Evolutionary conservation across 495 filamentous ascomycete species (phyloP), one percentile per base, ranked within the genome.

Genomic region (Aeminium ludgeri): DNA sequence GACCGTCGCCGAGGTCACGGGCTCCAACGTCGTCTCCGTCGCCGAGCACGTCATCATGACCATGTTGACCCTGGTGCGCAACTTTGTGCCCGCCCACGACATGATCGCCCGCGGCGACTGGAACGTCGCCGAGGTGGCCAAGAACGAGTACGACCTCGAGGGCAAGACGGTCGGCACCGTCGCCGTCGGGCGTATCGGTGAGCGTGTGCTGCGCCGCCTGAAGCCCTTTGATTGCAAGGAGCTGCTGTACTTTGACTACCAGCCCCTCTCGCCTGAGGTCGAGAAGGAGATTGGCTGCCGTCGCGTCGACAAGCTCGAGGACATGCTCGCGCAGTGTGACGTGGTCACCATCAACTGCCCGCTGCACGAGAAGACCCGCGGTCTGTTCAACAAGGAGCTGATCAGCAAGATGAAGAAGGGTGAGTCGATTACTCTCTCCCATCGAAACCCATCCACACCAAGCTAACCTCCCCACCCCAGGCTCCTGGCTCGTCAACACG

Each of bases 331-430:
- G 40, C 86, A 95, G 72, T 95, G 86, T 63, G 89, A 97, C 52
- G 82, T 97, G 31, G 89, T 97, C 55, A 97, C 89, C 55, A 96
- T 97, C 65, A 97, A 97, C 74, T 95, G 87, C 74, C 89, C 89
- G 45, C 74, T 97, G 48, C 89, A 97, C 66, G 89, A 95, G 72
- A 91, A 89, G 72, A 97, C 89, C 34, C 69, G 72, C 25, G 89
- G 89, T 48, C 60, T 97, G 51, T 97, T 97, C 72, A 94, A 95
- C 74, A 96, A 96, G 80, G 84, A 95, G n/a, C 72, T 97, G 46
- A 92, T 97, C 55, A 72, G 79, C 54, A 95, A 95, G 82, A 97
- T 97, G 89, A 97, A 97, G 83, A 77, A 77, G 57, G 86, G 80
- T 75, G 61, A 56, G 69, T 52, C 30, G 8, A 11, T 18, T 12